Base-by-base conservation (phyloP, 768 basidiomycete genomes). In the Panus rudis region DNA sequence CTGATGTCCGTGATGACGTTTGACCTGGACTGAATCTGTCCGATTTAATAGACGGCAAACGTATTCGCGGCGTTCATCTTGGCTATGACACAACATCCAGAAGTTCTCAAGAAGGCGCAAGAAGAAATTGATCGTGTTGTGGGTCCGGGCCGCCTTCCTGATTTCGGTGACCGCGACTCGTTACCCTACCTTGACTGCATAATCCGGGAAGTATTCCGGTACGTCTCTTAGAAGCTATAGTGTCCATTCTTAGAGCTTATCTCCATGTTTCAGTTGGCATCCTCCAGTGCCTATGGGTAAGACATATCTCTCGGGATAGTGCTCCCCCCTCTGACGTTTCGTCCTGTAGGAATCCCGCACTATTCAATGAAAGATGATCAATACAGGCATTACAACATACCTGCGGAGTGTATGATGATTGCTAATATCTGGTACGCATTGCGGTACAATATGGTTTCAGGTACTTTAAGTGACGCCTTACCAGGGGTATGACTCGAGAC, bases 91-190 rank as follows among this genome's bases (percentile, higher is more conserved):
- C 56, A 67, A 10, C 56, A 69, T 46, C 71, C 70, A 0, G 64
- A 69, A 1, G 62, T 63, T 0, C 61, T 61, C 45, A 50, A 42
- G 27, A 67, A 62, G 41, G 71, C 68, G 7, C 70, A 71, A 39
- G 56, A 56, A n/a, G 73, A 75, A 46, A 54, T 73, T 2, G 70
- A 72, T 41, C 39, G 52, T 2, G 67, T 71, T 3, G 51, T 70
- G 10, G 72, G 72, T n/a, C 47, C 38, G 7, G 60, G 65, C 39
- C 57, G 71, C 1, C 61, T 72, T 1, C 70, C 71, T 5, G 58
- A 55, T 11, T 63, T 65, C 45, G 57, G 54, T 7, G 72, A 75
- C 46, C 54, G 66, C 24, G 57, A 55, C 6, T 57, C 55, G 8
- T 54, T 75, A 22, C 73, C 71, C 0, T 72, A 70, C 47, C 53